Evolutionary conservation across 305 asterid species (phyloP).

Genomic region (Andrographis paniculata): DNA sequence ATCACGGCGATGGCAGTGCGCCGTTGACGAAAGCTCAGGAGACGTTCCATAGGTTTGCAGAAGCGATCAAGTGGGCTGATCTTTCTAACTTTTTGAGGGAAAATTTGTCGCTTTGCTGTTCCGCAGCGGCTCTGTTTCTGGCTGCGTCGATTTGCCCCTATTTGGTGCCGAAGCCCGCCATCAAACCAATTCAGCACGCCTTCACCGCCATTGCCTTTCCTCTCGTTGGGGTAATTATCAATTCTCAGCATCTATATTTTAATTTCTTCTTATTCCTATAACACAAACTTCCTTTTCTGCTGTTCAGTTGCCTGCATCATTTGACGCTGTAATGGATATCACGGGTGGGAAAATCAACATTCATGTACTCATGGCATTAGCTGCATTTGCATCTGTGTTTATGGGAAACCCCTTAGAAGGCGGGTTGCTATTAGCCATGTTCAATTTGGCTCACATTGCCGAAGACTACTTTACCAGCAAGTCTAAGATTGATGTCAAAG

Average conservation of each 20-base stretch:
- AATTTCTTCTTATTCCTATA: background rate
- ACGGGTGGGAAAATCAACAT: conserved; percentile 83
- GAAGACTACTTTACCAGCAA: conserved; percentile 91
- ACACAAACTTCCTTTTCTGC: conserved; percentile 2
- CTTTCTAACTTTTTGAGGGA: conserved; percentile 66
- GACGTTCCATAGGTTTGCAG: conserved; percentile 49
- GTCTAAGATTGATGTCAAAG: conserved; percentile 84
- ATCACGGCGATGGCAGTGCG: conserved; percentile 26
- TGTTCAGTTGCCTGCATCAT: conserved; percentile 75
- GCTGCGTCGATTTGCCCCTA: conserved; percentile 74
- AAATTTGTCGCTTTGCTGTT: conserved; percentile 81
- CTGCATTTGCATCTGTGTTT: conserved; percentile 92
- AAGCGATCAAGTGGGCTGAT: conserved; percentile 53
- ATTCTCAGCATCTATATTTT: conserved; percentile 12
- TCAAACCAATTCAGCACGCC: conserved; percentile 50
- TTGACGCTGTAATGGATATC: conserved; percentile 79
- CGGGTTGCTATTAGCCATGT: conserved; percentile 96
- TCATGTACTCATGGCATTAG: conserved; percentile 97
- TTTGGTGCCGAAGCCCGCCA: conserved; percentile 52
- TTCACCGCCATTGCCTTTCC: conserved; percentile 68
- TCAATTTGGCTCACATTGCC: conserved; percentile 95
- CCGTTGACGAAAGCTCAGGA: conserved; percentile 56
- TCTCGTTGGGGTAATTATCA: conserved; percentile 66
- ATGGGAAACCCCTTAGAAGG: conserved; percentile 97
- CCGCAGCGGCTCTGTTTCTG: conserved; percentile 61